Evolutionary conservation across 1,284 basidiomycete genomes (phyloP).

Genomic region (Cutaneotrichosporon sp.): DNA sequence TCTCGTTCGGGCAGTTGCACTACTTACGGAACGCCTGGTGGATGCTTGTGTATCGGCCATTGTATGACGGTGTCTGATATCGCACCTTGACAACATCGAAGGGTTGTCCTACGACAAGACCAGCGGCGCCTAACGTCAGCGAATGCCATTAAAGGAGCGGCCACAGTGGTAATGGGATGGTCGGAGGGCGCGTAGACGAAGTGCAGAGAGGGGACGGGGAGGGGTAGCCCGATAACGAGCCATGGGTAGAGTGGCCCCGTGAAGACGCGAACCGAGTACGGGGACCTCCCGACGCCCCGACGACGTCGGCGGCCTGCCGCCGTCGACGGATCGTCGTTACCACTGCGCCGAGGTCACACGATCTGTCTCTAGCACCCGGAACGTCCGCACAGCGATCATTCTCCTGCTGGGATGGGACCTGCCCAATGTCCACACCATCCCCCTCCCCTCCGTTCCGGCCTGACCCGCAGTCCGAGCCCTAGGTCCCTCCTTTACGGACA

Average conservation of each 20-base stretch:
- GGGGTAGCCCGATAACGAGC: too few relatives aligned
- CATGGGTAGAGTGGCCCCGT: too few relatives aligned
- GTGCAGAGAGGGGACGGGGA: neutral
- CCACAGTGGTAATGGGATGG: too few relatives aligned
- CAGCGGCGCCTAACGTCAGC: conserved; percentile 40
- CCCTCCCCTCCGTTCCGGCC: neutral
- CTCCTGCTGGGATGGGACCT: too few relatives aligned
- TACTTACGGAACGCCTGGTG: conserved; percentile 42
- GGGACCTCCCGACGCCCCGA: too few relatives aligned
- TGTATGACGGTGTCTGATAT: conserved; percentile 45
- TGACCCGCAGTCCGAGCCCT: neutral
- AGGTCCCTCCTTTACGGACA: neutral
- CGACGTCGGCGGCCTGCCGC: too few relatives aligned
- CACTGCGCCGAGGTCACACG: too few relatives aligned
- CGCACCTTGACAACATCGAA: conserved; percentile 49
- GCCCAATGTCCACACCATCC: neutral
- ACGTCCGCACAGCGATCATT: too few relatives aligned
- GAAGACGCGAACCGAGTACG: too few relatives aligned
- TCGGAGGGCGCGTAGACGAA: neutral
- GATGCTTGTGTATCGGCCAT: conserved; percentile 38
- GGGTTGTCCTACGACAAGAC: conserved; percentile 48
- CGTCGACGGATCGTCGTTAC: too few relatives aligned
- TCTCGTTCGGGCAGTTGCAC: neutral
- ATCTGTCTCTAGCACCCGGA: too few relatives aligned
- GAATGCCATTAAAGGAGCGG: neutral